phyloP scores from a whole-genome alignment of 805 yeast genomes.

The Blastobotrys parvus region DNA sequence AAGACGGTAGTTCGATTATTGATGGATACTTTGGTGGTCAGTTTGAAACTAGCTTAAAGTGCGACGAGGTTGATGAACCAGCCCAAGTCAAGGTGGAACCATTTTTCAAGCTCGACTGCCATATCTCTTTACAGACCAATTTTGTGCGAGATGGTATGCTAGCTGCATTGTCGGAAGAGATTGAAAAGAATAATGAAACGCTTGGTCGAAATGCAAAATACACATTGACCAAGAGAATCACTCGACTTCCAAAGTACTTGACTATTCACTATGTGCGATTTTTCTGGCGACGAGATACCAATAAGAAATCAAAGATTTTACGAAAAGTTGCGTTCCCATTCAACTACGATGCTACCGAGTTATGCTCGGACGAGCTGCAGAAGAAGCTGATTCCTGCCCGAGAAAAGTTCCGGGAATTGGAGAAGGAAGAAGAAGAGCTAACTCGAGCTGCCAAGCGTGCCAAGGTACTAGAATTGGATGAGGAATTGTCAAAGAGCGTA shows the following conservation, averaged over 20 bases:
- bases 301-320: slow-evolving; percentile 84
- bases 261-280: slow-evolving; percentile 91
- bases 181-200: slow-evolving; percentile 68
- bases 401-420: slow-evolving; percentile 68
- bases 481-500: slow-evolving; percentile 31
- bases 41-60: slow-evolving; percentile 55
- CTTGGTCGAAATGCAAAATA: slow-evolving; percentile 66
- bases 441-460: slow-evolving; percentile 64
- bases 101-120: slow-evolving; percentile 76
- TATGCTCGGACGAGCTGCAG: slow-evolving; percentile 72
- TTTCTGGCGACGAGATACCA: slow-evolving; percentile 90
- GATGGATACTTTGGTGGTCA: slow-evolving; percentile 55
- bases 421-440: slow-evolving; percentile 65
- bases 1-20: slow-evolving; percentile 34
- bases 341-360: slow-evolving; percentile 68
- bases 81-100: slow-evolving; percentile 41
- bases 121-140: slow-evolving; percentile 77
- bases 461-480: slow-evolving; percentile 27
- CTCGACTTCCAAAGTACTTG: slow-evolving; percentile 76
- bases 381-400: slow-evolving; percentile 59
- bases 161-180: slow-evolving; percentile 62
- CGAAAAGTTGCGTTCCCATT: slow-evolving; percentile 94
- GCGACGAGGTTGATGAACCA: slow-evolving; percentile 48
- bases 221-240: slow-evolving; percentile 49
- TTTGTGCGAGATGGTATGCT: slow-evolving; percentile 79